phyloP scores from a whole-genome alignment of 2,329 filamentous ascomycete species.

The Phialophora chinensis region DNA sequence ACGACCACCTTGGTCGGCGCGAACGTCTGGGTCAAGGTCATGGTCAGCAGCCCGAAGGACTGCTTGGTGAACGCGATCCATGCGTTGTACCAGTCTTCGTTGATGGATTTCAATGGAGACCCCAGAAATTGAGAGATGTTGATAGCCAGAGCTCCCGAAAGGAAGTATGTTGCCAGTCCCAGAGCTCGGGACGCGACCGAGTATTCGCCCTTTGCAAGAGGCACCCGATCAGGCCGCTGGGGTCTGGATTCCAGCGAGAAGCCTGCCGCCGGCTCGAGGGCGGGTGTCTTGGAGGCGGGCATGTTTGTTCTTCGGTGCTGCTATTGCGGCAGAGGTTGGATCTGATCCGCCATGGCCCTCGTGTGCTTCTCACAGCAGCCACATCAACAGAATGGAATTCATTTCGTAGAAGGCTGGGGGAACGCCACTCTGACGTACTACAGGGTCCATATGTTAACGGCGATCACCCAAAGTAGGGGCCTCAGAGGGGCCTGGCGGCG shows the following conservation, averaged over 20 bases:
- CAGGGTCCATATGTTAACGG: slow-evolving; percentile 5
- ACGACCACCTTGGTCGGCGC: slow-evolving; percentile 82
- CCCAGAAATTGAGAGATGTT: slow-evolving; percentile 77
- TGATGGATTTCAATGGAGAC: slow-evolving; percentile 74
- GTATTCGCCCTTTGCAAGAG: slow-evolving; percentile 36
- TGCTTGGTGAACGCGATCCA: slow-evolving; percentile 89
- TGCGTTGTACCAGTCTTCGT: slow-evolving; percentile 78
- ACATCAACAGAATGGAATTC: slow-evolving; percentile 12
- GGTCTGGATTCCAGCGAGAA: slow-evolving; percentile 36
- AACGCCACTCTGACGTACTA: slow-evolving; percentile 22
- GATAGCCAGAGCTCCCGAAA: slow-evolving; percentile 51
- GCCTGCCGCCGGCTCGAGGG: slow-evolving; percentile 35
- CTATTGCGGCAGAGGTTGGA: not conserved
- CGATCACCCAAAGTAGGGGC: not conserved
- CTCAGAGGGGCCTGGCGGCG: not conserved
- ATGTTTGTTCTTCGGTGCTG: slow-evolving; percentile 9
- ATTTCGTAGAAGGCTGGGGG: slow-evolving; percentile 13
- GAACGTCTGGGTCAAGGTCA: slow-evolving; percentile 84
- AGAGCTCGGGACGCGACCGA: slow-evolving; percentile 40
- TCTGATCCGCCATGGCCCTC: slow-evolving; percentile 1
- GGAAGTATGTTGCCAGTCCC: slow-evolving; percentile 42
- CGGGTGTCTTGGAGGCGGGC: slow-evolving; percentile 28
- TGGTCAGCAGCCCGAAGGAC: slow-evolving; percentile 78
- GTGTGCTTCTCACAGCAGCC: slow-evolving; percentile 11
- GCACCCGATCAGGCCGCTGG: slow-evolving; percentile 35